Percentiles rank a stretch among this genome's conserved stretches.
Conservation (phyloP, 306 rosid genomes). For the Lotus japonicus region DNA sequence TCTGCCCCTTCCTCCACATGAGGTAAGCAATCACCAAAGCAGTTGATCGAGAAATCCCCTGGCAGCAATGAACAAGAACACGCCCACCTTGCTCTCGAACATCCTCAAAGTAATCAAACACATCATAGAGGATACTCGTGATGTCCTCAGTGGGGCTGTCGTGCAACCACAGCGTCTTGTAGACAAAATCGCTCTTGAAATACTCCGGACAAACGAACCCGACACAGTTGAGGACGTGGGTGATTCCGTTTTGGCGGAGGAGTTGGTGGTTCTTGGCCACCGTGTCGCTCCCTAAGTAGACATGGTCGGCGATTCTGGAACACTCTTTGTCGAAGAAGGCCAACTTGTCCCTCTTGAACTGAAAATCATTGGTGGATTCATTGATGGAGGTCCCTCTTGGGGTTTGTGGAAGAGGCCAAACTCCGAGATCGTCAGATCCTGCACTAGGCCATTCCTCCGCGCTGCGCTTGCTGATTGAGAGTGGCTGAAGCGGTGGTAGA, state of each 20-base stretch:
- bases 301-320: conserved; percentile 78
- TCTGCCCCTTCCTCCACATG: conserved; percentile 95
- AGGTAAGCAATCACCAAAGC: conserved; percentile 89
- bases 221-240: conserved; percentile 89
- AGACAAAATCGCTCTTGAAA: conserved; percentile 75
- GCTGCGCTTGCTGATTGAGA: conserved; percentile 47
- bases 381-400: conserved; percentile 53
- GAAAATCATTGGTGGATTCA: conserved; percentile 52
- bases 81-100: conserved; percentile 82
- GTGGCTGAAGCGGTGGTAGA: conserved; percentile 82
- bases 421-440: conserved; percentile 85
- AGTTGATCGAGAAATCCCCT: conserved; percentile 83
- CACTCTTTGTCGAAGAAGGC: conserved; percentile 86
- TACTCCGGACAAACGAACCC: conserved; percentile 96
- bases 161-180: conserved; percentile 88
- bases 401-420: conserved; percentile 81
- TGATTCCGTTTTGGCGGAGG: conserved; percentile 66
- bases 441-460: conserved; percentile 84
- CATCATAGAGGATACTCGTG: conserved; percentile 80
- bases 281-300: conserved; percentile 85
- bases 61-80: conserved; percentile 86
- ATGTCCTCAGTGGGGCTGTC: conserved; percentile 93
- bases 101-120: conserved; percentile 95
- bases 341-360: conserved; percentile 74
- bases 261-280: conserved; percentile 87